phyloP scores from a whole-genome alignment of 176 grass and related monocot species.

The Urochloa ruziziensis region DNA sequence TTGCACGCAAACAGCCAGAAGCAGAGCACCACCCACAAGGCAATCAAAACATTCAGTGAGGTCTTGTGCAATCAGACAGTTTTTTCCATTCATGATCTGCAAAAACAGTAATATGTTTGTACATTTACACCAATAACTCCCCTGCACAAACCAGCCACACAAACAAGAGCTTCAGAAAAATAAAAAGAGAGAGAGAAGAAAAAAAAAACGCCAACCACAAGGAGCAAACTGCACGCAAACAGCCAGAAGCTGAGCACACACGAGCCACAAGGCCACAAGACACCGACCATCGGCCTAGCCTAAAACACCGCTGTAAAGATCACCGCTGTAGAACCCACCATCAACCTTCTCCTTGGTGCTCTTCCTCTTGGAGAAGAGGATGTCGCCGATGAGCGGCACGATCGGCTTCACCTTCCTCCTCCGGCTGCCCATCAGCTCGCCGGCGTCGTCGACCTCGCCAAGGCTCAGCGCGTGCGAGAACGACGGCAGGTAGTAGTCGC shows the following conservation, averaged over 20 bases:
- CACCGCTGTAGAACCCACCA: slow-evolving; percentile 11
- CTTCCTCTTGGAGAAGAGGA: slow-evolving; percentile 62
- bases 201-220: background rate
- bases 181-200: background rate
- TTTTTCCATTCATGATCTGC: background rate
- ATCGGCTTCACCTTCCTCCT: slow-evolving; percentile 77
- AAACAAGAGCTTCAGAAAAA: background rate
- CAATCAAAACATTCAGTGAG: background rate
- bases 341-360: slow-evolving; percentile 46
- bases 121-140: slow-evolving; percentile 20
- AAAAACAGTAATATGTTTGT: slow-evolving; percentile 7
- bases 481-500: slow-evolving; percentile 69
- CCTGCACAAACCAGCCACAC: slow-evolving; percentile 27
- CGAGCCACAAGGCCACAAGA: background rate
- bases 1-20: too few relatives aligned
- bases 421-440: slow-evolving; percentile 29
- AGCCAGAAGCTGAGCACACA: slow-evolving; percentile 6
- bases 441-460: slow-evolving; percentile 49
- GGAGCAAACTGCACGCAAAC: too few relatives aligned
- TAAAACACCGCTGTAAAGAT: slow-evolving; percentile 45
- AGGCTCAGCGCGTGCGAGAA: slow-evolving; percentile 68
- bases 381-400: slow-evolving; percentile 66
- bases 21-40: too few relatives aligned
- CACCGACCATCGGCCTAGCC: slow-evolving; percentile 20
- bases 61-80: background rate